These are phyloP conservation scores for Claviceps sp. DNA, from an alignment of 2,329 filamentous ascomycete genomes.

Conservation along the genomic window DNA sequence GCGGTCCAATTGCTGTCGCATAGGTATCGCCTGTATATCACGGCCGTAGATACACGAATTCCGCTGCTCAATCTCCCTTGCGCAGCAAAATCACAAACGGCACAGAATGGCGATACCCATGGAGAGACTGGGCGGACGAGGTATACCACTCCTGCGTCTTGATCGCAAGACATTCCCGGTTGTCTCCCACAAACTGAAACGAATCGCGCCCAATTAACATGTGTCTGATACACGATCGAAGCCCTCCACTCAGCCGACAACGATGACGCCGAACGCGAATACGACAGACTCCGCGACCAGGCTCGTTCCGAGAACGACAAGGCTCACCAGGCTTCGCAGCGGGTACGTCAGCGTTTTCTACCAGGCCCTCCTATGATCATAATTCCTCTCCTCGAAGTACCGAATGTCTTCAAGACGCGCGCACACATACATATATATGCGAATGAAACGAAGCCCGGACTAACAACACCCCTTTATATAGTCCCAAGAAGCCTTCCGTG, in stretches of 20 bases:
- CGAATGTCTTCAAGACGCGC: no score
- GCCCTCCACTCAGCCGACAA: slow-evolving; percentile 64
- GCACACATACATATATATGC: no score
- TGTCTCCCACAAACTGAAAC: no score
- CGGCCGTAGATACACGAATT: not conserved
- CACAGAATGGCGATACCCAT: slow-evolving; percentile 23
- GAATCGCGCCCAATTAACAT: not conserved
- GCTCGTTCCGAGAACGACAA: slow-evolving; percentile 71
- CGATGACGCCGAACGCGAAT: slow-evolving; percentile 65
- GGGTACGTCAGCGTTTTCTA: slow-evolving; percentile 29
- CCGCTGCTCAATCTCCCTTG: no score
- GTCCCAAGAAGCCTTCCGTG: slow-evolving; percentile 69
- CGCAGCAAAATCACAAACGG: not conserved
- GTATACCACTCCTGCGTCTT: slow-evolving; percentile 16
- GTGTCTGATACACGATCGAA: slow-evolving; percentile 19
- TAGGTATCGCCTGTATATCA: not conserved
- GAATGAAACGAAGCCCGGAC: not conserved
- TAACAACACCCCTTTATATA: slow-evolving; percentile 11
- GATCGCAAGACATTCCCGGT: not conserved
- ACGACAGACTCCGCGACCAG: slow-evolving; percentile 76
- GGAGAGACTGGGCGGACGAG: slow-evolving; percentile 26
- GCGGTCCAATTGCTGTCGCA: not conserved
- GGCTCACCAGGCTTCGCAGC: slow-evolving; percentile 63
- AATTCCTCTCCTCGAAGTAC: fast-evolving
- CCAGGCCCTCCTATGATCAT: not conserved